A percentile compares a stretch with the other conserved stretches of the same genome.
These are phyloP conservation scores for Mycocentrospora acerina DNA, from an alignment of 2,329 filamentous ascomycete species.

Conservation along the genomic window DNA sequence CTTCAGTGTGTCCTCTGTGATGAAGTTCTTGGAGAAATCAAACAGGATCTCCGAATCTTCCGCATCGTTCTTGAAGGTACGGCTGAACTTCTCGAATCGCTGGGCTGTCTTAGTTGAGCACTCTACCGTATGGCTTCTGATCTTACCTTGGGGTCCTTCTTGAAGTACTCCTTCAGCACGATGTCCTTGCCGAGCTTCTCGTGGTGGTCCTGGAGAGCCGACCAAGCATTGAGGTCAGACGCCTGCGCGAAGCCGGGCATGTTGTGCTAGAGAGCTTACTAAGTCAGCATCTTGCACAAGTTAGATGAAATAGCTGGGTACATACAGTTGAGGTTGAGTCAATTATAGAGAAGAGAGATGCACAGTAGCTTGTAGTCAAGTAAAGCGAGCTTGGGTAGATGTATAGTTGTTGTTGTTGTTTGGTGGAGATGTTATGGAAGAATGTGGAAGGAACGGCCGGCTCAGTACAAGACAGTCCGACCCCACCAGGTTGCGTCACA, in stretches of 20 bases:
- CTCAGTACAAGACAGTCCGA: no score
- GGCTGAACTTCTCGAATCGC: slow-evolving; percentile 88
- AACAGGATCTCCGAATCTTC: slow-evolving; percentile 88
- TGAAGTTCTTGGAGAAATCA: slow-evolving; percentile 99
- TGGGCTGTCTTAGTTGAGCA: slow-evolving; percentile 36
- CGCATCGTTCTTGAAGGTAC: slow-evolving; percentile 75
- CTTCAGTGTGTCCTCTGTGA: slow-evolving; percentile 87
- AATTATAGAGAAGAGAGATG: slow-evolving; percentile 11
- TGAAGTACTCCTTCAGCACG: slow-evolving; percentile 89
- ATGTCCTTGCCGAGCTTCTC: slow-evolving; percentile 83
- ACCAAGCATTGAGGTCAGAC: slow-evolving; percentile 83
- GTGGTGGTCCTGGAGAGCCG: slow-evolving; percentile 87
- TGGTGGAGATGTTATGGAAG: slow-evolving; percentile 7
- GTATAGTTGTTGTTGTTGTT: slow-evolving; percentile 4
- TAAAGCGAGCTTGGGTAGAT: slow-evolving; percentile 7
- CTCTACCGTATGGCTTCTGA: not conserved
- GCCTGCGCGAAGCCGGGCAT: slow-evolving; percentile 75
- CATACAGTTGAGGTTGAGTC: slow-evolving; percentile 14
- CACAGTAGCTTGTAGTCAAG: slow-evolving; percentile 8
- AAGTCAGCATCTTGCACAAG: slow-evolving; percentile 13
- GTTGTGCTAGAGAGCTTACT: slow-evolving; percentile 30
- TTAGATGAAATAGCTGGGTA: slow-evolving; percentile 1
- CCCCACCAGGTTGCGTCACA: slow-evolving; percentile 19
- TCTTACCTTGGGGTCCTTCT: slow-evolving; percentile 66
- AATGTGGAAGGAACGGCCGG: slow-evolving; percentile 20